Percentiles rank a stretch among this genome's conserved stretches.
phyloP scores from a whole-genome alignment of 257 asterid genomes.

The Rubia yunnanensis region DNA sequence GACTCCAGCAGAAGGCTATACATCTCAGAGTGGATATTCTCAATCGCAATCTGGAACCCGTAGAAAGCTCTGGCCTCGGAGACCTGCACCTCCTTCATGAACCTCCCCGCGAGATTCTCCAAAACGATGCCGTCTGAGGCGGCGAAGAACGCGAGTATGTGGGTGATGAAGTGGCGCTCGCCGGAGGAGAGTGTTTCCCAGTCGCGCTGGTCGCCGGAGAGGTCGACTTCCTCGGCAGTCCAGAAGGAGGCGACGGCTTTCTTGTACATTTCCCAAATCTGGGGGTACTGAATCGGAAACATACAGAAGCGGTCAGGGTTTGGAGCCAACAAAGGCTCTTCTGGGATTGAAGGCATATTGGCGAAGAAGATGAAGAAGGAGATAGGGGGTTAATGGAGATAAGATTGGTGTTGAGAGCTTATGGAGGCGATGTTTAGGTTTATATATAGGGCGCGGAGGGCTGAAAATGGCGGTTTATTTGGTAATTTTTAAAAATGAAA shows the following conservation, averaged over 20 bases:
- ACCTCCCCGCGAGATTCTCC: constrained; percentile 89
- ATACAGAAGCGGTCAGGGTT: constrained; percentile 87
- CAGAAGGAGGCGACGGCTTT: constrained; percentile 94
- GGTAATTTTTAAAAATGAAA: background rate
- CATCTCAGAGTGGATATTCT: constrained; percentile 96
- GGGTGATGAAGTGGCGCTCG: constrained; percentile 76
- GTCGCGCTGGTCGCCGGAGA: constrained; percentile 60
- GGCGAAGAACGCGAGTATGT: constrained; percentile 86
- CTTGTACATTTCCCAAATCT: constrained; percentile 97
- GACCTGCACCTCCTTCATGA: constrained; percentile 89
- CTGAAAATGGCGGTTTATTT: background rate
- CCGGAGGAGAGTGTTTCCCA: constrained; percentile 57
- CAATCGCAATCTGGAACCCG: constrained; percentile 90
- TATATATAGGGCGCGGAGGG: background rate
- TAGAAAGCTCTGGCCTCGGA: constrained; percentile 97
- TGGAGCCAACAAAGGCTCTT: constrained; percentile 74
- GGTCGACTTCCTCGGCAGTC: constrained; percentile 95
- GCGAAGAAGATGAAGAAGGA: background rate
- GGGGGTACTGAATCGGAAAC: constrained; percentile 93
- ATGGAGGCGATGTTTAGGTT: background rate
- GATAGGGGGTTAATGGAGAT: background rate
- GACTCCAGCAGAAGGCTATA: constrained; percentile 69
- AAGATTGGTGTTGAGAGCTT: background rate
- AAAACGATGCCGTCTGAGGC: constrained; percentile 94
- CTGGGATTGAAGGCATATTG: constrained; percentile 68